These are phyloP conservation scores for Penicillium sp. DNA, from an alignment of 2,329 filamentous ascomycete species.

Conservation along the genomic window DNA sequence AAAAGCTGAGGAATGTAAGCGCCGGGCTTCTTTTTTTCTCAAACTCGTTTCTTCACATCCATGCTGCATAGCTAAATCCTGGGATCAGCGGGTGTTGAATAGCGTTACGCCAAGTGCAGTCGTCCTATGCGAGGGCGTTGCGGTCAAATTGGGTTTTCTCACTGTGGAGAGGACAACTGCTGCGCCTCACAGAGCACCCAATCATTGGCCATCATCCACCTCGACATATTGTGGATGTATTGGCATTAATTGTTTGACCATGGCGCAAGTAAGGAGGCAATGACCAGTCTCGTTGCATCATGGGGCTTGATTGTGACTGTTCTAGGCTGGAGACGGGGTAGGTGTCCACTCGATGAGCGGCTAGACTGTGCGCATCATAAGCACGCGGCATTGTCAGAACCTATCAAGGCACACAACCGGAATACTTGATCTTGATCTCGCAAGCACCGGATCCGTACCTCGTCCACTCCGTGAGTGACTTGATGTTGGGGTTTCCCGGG, in stretches of 20 bases:
- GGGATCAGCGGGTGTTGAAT: background rate
- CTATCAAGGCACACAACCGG: background rate
- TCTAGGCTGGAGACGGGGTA: background rate
- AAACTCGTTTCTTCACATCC: background rate
- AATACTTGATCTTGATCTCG: background rate
- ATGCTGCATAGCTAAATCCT: background rate
- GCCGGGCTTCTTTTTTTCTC: background rate
- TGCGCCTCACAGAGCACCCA: conserved; percentile 3
- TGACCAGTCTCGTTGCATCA: background rate
- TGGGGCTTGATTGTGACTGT: background rate
- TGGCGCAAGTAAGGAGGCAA: conserved; percentile 3
- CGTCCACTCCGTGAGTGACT: background rate
- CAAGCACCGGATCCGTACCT: no score
- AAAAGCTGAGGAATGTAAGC: conserved; percentile 3
- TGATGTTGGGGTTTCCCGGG: background rate
- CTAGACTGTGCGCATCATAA: background rate
- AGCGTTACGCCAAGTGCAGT: background rate
- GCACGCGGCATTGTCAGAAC: background rate
- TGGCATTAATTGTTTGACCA: background rate
- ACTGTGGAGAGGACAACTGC: background rate
- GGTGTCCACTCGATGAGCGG: conserved; percentile 1
- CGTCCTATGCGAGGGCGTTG: conserved; percentile 1
- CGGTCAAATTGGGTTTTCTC: background rate
- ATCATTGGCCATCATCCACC: background rate
- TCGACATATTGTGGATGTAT: background rate